A percentile compares a stretch with the other conserved stretches of the same genome.
phyloP scores from a whole-genome alignment of 768 basidiomycete genomes.

The Calocybe cyanea region DNA sequence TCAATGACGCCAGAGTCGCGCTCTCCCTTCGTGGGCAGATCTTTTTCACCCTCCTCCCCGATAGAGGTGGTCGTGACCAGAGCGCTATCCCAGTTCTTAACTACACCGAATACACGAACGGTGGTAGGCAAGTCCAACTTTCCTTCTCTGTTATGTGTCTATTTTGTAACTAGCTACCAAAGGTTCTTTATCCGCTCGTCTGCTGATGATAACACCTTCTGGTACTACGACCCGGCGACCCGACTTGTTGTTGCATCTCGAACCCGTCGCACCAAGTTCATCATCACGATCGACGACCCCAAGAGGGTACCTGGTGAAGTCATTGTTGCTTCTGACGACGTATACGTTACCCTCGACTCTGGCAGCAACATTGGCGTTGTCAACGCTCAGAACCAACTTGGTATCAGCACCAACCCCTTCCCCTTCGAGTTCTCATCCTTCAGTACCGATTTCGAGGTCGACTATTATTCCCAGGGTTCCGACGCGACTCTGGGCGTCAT shows the following conservation, averaged over 20 bases:
- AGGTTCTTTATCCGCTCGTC: neutral
- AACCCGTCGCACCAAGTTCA: neutral
- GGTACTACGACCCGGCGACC: neutral
- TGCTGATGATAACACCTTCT: neutral
- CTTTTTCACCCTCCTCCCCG: neutral
- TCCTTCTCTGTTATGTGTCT: neutral
- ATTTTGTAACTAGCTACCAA: neutral
- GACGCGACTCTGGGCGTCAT: neutral
- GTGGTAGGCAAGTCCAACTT: no score
- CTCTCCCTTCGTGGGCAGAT: no score
- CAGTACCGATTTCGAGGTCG: constrained; percentile 2
- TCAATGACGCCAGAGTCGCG: no score
- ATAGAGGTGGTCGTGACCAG: neutral
- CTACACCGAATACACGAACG: neutral
- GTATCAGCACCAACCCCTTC: neutral
- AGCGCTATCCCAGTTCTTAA: neutral
- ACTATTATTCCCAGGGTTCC: no score
- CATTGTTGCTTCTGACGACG: neutral
- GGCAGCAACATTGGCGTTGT: neutral
- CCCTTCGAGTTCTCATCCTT: constrained; percentile 5
- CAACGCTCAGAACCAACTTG: neutral
- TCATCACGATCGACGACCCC: neutral
- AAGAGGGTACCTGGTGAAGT: neutral
- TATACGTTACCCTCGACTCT: neutral
- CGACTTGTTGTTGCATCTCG: neutral